Base-by-base conservation (phyloP, 768 basidiomycete species). In the Termitomyces bulborhizus region DNA sequence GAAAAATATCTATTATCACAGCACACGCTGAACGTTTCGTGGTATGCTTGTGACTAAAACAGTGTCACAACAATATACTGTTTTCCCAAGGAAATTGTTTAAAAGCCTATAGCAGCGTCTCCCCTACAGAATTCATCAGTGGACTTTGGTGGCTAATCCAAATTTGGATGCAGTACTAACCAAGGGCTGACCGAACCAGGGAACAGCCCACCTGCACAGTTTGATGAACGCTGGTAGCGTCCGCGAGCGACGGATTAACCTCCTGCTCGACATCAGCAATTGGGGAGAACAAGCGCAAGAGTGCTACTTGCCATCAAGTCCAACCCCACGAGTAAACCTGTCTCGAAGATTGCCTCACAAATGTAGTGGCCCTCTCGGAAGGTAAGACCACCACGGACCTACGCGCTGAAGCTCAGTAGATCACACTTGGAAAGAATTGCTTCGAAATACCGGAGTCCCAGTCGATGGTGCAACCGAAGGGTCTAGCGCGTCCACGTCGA, bases 361-460 rank as follows among this genome's bases (percentile, higher is more conserved):
- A 96, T 94, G 69, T 95, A 98, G 71, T 98, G 97, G n/a, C 95
- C 96, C 68, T 99, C 97, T 60, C 97, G 77, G 75, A 98, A 99
- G 21, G 91, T 94, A 58, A 99, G 73, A 11, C 97, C 97, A 2
- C 97, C 97, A 62, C 95, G 88, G 24, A 96, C 92, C 83, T 88
- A 55, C 36, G 44, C 48, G 43, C 45, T 3, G 53, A 31, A 59
- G 54, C 51, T 54, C 24, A 57, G 60, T 59, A 46, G 42, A 36
- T 36, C 49, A 51, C 46, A 51, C 43, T 29, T 36, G 31, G 16
- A 7, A 18, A 16, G 41, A 29, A 31, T 31, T 31, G 46, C 16
- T 26, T 44, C 36, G 26, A 52, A 82, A 67, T 58, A 92, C 93
- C 26, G 93, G 93, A 44, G 93, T 95, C 18, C 93, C 93, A 44